Evolutionary conservation across 495 filamentous ascomycete species (phyloP), one percentile per base, ranked within the genome.

Genomic region (Hypoxylon perforatum): DNA sequence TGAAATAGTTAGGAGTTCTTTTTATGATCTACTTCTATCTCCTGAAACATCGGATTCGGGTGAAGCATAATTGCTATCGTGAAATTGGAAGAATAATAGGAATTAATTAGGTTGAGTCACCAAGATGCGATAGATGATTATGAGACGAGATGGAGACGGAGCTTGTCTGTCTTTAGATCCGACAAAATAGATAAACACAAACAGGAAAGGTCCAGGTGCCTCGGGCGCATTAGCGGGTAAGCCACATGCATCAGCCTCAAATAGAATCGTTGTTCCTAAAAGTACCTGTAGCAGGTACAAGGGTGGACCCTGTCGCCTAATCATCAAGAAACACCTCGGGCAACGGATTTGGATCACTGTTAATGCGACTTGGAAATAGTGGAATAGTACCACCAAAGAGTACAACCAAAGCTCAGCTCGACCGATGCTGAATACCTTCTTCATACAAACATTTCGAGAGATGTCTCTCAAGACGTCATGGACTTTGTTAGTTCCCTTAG

Each of bases 401-500:
- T 9, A 33, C 15, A 22, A 15, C 4, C 30, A 35, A 41, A 17
- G 3, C 38, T 12, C 35, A 42, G 25, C 5, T 17, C 23, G 41
- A 57, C 18, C 4, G 41, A 44, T 44, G 17, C 17, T 14, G 15
- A 19, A 21, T 19, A 44, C 17, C 11, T 35, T 64, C 45, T 63
- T 30, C 21, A 10, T 17, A 39, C 41, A 42, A 51, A 57, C 38
- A 25, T 19, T 44, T 59, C 17, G 46, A 64, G 48, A 61, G 42
- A 71, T 63, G 63, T 59, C 66, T 64, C 57, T 55, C 39, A 57
- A 39, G 69, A 71, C 64, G 65, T 36, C 23, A 80, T 80, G 78
- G 77, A 80, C 73, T 75, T 80, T 59, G 78, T 80, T 49, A 65
- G 66, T 57, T 22, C 14, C 36, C n/a, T 8, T 11, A 12, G 19